phyloP scores from a whole-genome alignment of 805 yeast species.

The Monosporozyma yasuniensis region DNA sequence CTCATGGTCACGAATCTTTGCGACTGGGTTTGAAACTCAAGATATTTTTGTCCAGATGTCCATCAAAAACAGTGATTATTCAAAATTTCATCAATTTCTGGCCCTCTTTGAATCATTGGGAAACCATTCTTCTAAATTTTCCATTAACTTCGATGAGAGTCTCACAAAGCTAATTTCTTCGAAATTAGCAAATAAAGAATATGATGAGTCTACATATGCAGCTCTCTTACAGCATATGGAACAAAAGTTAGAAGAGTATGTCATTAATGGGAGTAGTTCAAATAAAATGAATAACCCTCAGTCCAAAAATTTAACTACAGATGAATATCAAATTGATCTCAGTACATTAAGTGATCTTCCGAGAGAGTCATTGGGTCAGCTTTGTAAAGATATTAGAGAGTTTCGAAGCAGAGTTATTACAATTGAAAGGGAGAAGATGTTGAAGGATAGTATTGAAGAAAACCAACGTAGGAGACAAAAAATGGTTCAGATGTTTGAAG shows the following conservation, averaged over 20 bases:
- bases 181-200: neutral
- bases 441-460: conserved; percentile 32
- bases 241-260: conserved; percentile 1
- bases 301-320: neutral
- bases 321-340: conserved; percentile 22
- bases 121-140: neutral
- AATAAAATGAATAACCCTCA: neutral
- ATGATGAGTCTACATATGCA: neutral
- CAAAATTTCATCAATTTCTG: neutral
- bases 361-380: conserved; percentile 19
- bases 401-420: conserved; percentile 48
- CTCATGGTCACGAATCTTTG: conserved; percentile 12
- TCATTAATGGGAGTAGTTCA: neutral
- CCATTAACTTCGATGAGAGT: neutral
- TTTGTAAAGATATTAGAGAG: conserved; percentile 40
- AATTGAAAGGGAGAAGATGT: conserved; percentile 43
- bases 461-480: conserved; percentile 18
- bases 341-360: conserved; percentile 26
- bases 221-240: conserved; percentile 4
- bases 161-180: neutral
- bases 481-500: conserved; percentile 23
- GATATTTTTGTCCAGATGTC: conserved; percentile 14
- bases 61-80: neutral
- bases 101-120: neutral
- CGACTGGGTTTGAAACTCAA: conserved; percentile 12